These are phyloP conservation scores for Eucalyptus regnans DNA, from an alignment of 345 rosid species.

Conservation along the genomic window DNA sequence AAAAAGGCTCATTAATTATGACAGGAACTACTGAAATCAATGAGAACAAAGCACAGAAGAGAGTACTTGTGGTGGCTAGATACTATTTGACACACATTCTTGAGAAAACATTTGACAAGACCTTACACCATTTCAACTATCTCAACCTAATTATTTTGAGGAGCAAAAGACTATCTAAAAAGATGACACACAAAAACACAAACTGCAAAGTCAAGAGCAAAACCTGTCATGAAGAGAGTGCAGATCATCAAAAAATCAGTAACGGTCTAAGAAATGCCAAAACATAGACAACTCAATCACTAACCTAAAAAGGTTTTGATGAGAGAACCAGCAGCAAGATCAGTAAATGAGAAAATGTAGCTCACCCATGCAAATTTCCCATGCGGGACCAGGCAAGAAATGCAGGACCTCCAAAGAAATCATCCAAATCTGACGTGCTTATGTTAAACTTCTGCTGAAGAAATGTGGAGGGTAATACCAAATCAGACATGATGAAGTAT, in stretches of 20 bases:
- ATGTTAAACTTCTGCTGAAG: slow-evolving; percentile 44
- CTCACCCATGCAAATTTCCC: slow-evolving; percentile 68
- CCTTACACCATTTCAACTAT: not conserved
- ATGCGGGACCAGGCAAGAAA: slow-evolving; percentile 79
- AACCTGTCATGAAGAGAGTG: not conserved
- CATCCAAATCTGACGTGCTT: slow-evolving; percentile 37
- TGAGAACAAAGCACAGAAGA: not conserved
- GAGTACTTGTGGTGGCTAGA: not conserved
- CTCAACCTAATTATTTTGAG: not conserved
- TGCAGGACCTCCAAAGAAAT: slow-evolving; percentile 73
- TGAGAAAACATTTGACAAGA: not conserved
- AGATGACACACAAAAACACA: not conserved
- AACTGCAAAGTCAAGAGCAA: not conserved
- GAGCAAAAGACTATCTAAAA: not conserved
- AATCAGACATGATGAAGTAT: not conserved
- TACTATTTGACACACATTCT: not conserved
- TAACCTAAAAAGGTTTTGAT: not conserved
- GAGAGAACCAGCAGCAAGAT: not conserved
- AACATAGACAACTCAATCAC: not conserved
- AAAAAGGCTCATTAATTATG: not conserved
- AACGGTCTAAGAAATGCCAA: not conserved
- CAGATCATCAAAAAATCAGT: not conserved
- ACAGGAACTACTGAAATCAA: not conserved
- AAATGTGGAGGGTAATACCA: not conserved
- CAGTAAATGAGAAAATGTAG: not conserved